Percentiles rank a stretch among this genome's conserved stretches.
Conservation (phyloP, 176 grass and related monocot genomes). For the Hyparrhenia diplandra region DNA sequence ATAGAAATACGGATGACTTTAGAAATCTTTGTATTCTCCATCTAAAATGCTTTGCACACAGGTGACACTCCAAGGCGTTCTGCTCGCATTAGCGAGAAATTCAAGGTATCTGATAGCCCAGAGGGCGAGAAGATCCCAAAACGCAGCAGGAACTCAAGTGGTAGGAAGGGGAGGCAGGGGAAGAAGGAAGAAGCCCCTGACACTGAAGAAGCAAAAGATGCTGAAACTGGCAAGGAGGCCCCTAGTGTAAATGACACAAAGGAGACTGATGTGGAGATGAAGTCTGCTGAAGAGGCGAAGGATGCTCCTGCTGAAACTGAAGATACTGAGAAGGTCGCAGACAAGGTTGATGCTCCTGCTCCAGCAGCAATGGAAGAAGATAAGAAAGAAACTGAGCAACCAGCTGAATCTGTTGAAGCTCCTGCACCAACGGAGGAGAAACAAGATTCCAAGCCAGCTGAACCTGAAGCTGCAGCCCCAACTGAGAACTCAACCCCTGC, state of each 20-base stretch:
- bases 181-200: constrained; percentile 43
- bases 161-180: constrained; percentile 46
- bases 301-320: constrained; percentile 22
- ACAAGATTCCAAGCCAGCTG: constrained; percentile 21
- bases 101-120: constrained; percentile 65
- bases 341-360: not conserved
- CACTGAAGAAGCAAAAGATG: constrained; percentile 40
- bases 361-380: constrained; percentile 1
- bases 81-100: constrained; percentile 87
- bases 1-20: not conserved
- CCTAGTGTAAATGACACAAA: constrained; percentile 30
- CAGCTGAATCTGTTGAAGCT: constrained; percentile 4
- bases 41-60: constrained; percentile 35
- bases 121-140: constrained; percentile 77
- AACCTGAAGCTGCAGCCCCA: not conserved
- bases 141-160: constrained; percentile 44
- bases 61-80: constrained; percentile 95
- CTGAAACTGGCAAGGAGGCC: constrained; percentile 26
- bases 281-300: constrained; percentile 34
- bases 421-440: not conserved
- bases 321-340: constrained; percentile 24
- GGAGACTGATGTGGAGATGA: constrained; percentile 44
- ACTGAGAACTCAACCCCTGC: constrained; percentile 26
- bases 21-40: not conserved
- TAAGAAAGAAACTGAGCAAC: constrained; percentile 13